phyloP scores from a whole-genome alignment of 2,329 filamentous ascomycete genomes.

The Nannizziopsis barbatae region DNA sequence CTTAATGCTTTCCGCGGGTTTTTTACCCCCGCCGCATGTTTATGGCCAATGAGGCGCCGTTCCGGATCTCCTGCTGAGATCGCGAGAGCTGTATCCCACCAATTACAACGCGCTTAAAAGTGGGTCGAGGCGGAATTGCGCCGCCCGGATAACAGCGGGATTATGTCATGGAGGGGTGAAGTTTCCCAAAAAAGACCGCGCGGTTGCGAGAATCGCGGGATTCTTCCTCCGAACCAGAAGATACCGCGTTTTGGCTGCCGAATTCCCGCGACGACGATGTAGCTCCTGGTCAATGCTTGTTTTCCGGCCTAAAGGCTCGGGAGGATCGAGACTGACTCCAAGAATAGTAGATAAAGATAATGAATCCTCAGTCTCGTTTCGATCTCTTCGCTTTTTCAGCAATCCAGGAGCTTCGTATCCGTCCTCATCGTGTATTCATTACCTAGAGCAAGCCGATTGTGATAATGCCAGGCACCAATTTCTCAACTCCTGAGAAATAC shows the following conservation, averaged over 20 bases:
- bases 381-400: not conserved
- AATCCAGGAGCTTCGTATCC: not conserved
- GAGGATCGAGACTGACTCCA: not conserved
- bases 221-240: not conserved
- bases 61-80: conserved; percentile 2
- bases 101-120: conserved; percentile 1
- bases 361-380: not conserved
- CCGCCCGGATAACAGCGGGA: conserved; percentile 12
- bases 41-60: not conserved
- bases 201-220: conserved; percentile 3
- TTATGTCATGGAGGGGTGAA: conserved; percentile 1
- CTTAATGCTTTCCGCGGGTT: not conserved
- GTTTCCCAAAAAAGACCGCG: not conserved
- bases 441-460: not conserved
- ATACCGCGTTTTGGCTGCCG: not conserved
- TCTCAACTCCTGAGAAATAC: conserved; percentile 57
- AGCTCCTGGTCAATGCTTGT: not conserved
- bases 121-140: conserved; percentile 9
- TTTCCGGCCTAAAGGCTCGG: not conserved
- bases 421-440: not conserved
- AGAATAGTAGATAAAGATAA: not conserved
- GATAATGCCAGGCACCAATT: conserved; percentile 54
- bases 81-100: too few species aligned
- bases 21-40: too few species aligned
- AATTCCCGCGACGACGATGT: not conserved